Evolutionary conservation across 768 basidiomycete genomes (phyloP).

Genomic region (Dentipellis fragilis): DNA sequence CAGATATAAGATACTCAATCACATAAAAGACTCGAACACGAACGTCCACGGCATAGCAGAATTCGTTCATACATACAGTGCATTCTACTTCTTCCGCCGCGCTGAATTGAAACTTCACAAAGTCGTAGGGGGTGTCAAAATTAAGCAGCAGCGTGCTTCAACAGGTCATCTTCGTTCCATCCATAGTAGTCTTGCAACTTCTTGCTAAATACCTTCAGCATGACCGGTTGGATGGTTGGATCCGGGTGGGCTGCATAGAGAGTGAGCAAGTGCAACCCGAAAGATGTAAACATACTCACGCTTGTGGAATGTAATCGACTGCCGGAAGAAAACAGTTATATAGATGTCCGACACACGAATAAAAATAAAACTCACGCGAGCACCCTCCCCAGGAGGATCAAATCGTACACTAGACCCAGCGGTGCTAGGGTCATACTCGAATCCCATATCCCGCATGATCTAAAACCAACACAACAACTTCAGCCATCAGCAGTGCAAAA

Average conservation of each 20-base stretch:
- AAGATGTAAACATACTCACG: conserved; percentile 9
- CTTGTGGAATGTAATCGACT: conserved; percentile 23
- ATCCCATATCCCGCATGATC: conserved; percentile 23
- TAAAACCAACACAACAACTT: background rate
- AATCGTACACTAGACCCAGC: conserved; percentile 24
- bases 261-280: background rate
- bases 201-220: conserved; percentile 18
- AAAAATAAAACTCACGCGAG: conserved; percentile 1
- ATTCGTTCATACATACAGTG: too few relatives aligned
- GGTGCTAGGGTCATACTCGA: conserved; percentile 18
- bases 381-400: conserved; percentile 17
- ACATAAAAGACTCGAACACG: too few relatives aligned
- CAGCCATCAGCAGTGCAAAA: background rate
- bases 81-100: too few relatives aligned
- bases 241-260: conserved; percentile 19
- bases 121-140: too few relatives aligned
- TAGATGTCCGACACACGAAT: background rate
- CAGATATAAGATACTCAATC: too few relatives aligned
- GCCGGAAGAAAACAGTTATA: background rate
- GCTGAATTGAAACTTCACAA: too few relatives aligned
- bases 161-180: conserved; percentile 19
- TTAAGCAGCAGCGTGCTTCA: conserved; percentile 2
- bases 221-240: conserved; percentile 17
- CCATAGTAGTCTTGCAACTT: conserved; percentile 19
- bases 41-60: too few relatives aligned